Evolutionary conservation across 352 stramenopile genomes (phyloP), one percentile per base, ranked within the genome.

Genomic region (Phytophthora cactorum): DNA sequence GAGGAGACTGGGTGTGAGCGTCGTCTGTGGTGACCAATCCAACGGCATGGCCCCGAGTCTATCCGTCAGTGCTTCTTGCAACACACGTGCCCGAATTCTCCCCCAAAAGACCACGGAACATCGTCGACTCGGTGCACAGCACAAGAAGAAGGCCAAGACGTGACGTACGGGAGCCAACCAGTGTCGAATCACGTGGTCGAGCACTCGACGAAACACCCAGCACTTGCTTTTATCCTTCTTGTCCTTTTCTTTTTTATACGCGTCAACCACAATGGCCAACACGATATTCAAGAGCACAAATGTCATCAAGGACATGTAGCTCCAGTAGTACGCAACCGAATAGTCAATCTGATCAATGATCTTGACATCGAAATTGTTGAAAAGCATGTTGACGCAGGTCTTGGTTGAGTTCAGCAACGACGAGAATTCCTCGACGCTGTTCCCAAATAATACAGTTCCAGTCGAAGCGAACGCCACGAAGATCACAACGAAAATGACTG

Each of bases 251-350:
- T 82, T 57, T 1, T 70, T 72, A 68, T 84, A 92, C 11, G 81
- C 72, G 36, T 89, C 79, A 12, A 92, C 68, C 6, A 92, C 80
- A 44, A 90, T 89, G 12, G 81, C 81, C 34, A 92, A 62, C 58
- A 89, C 85, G 55, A 90, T 88, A 54, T 88, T 92, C 58, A 92
- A 78, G 36, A 90, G 66, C 45, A 92, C 70, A 63, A 90, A 80
- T 4, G 69, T 84, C 66, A 84, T 79, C 25, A 89, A 63, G n/a
- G 84, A 50, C 75, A 90, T 88, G 68, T 87, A 88, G 11, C 61
- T 65, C 84, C 84, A 92, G 68, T 83, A 92, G 66, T 80, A 90
- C 14, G 84, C 44, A 50, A 88, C 75, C 0, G 80, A 75, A 43
- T 81, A 70, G 0, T 74, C 72, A 3, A 74, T 62, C 10, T 43